Conservation (phyloP, 352 stramenopile genomes). For the Phytophthora lateralis region DNA sequence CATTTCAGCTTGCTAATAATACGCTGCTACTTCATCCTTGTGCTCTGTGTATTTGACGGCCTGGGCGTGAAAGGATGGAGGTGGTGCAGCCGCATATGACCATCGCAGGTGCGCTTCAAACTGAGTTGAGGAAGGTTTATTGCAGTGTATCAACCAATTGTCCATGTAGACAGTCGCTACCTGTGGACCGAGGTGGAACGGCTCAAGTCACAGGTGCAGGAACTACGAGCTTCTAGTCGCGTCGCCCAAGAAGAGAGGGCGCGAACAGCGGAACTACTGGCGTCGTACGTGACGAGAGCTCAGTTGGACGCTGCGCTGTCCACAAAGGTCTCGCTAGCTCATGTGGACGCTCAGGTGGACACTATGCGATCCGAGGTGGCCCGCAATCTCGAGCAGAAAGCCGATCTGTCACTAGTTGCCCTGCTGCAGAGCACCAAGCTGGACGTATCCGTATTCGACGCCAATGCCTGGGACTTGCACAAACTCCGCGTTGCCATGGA, state of each 20-base stretch:
- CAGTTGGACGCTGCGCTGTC: conserved; percentile 69
- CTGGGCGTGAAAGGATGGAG: conserved; percentile 14
- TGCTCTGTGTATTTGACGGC: not conserved
- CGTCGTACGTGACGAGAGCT: conserved; percentile 58
- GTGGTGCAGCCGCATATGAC: conserved; percentile 22
- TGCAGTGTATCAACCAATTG: not conserved
- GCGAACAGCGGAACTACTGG: conserved; percentile 40
- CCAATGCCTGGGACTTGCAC: conserved; percentile 54
- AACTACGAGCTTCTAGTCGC: conserved; percentile 41
- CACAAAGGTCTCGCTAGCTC: conserved; percentile 59
- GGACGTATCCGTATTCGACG: conserved; percentile 68
- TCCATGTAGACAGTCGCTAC: conserved; percentile 46
- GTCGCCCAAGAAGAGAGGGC: conserved; percentile 35
- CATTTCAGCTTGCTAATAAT: too few species aligned
- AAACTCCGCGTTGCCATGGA: conserved; percentile 60
- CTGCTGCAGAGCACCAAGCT: conserved; percentile 56
- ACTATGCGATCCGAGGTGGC: conserved; percentile 39
- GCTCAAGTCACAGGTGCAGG: conserved; percentile 55
- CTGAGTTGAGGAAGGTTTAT: not conserved
- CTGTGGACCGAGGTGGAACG: conserved; percentile 66
- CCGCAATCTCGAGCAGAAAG: conserved; percentile 47
- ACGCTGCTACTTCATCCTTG: too few species aligned
- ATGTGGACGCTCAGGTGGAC: conserved; percentile 40
- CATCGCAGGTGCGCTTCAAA: conserved; percentile 28
- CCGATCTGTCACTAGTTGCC: conserved; percentile 34